Evolutionary conservation across 108 stramenopile species (phyloP).

Genomic region (Mayamaea pseudoterrestris): DNA sequence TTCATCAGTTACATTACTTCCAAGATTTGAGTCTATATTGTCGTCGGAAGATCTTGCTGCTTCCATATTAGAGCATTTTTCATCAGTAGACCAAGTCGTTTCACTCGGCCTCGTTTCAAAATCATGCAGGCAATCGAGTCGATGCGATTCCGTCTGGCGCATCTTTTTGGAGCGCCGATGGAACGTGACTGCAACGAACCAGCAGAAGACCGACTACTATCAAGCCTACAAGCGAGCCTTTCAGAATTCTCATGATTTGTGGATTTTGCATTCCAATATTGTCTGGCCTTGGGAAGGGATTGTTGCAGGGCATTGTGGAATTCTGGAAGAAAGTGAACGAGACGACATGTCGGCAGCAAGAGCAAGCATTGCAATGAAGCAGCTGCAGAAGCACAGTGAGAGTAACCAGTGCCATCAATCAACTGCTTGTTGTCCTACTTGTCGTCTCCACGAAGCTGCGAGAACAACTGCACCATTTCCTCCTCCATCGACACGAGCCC

Average conservation of each 20-base stretch:
- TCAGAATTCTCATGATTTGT: conserved; percentile 46
- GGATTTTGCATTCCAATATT: conserved; percentile 64
- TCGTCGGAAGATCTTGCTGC: too few relatives aligned
- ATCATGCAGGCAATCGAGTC: not conserved
- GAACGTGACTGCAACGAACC: not conserved
- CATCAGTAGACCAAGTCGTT: not conserved
- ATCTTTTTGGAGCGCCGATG: not conserved
- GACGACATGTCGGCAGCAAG: too few relatives aligned
- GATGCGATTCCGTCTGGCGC: not conserved
- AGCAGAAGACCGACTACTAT: conserved; percentile 22
- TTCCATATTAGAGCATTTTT: too few relatives aligned
- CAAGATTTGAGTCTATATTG: too few relatives aligned
- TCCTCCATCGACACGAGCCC: conserved; percentile 5
- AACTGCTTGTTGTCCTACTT: conserved; percentile 23
- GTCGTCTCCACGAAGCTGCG: not conserved
- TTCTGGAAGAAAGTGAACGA: not conserved
- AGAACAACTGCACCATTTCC: not conserved
- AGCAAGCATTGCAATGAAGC: not conserved
- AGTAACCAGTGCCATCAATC: conserved; percentile 6
- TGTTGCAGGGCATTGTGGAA: conserved; percentile 32
- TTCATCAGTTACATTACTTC: too few relatives aligned
- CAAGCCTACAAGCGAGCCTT: conserved; percentile 36
- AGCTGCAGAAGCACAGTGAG: not conserved
- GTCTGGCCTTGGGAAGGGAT: conserved; percentile 38
- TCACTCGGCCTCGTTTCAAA: not conserved